phyloP scores from a whole-genome alignment of 2,329 filamentous ascomycete species.

The Aspergillus pseudonomiae region DNA sequence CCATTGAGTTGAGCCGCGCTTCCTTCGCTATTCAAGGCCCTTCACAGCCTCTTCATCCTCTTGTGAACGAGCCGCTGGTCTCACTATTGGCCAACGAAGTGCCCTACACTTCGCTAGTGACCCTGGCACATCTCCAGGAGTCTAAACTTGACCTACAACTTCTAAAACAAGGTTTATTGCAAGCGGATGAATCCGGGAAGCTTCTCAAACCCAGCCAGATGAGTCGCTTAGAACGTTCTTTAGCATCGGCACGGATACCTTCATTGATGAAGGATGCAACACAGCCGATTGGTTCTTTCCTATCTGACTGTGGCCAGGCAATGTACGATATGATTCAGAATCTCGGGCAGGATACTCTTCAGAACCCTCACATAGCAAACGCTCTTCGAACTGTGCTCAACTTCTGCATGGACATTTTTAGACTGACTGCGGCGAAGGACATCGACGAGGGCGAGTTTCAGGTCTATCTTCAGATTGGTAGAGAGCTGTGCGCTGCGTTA shows the following conservation, averaged over 20 bases:
- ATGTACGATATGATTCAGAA: conserved; percentile 39
- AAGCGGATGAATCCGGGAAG: conserved; percentile 35
- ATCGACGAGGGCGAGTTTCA: conserved; percentile 59
- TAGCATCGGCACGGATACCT: conserved; percentile 44
- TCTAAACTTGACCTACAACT: conserved; percentile 40
- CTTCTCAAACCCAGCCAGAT: conserved; percentile 46
- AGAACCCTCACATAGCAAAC: conserved; percentile 27
- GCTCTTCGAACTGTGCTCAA: conserved; percentile 37
- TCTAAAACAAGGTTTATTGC: conserved; percentile 36
- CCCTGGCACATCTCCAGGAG: conserved; percentile 41
- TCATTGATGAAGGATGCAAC: conserved; percentile 46
- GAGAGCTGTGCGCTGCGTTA: conserved; percentile 38
- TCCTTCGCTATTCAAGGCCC: conserved; percentile 29
- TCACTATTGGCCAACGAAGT: conserved; percentile 29
- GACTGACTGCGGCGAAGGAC: conserved; percentile 42
- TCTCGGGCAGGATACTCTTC: conserved; percentile 30
- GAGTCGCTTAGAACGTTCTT: conserved; percentile 44
- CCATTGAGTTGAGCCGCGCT: conserved; percentile 29
- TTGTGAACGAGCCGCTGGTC: conserved; percentile 44
- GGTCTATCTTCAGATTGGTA: conserved; percentile 53
- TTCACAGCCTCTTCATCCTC: conserved; percentile 41
- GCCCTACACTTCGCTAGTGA: conserved; percentile 26
- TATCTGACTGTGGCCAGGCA: conserved; percentile 41
- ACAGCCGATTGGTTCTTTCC: conserved; percentile 42
- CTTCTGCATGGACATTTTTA: conserved; percentile 55